These are phyloP conservation scores for Pythium utonaiense DNA, from an alignment of 352 stramenopile species.

Conservation along the genomic window DNA sequence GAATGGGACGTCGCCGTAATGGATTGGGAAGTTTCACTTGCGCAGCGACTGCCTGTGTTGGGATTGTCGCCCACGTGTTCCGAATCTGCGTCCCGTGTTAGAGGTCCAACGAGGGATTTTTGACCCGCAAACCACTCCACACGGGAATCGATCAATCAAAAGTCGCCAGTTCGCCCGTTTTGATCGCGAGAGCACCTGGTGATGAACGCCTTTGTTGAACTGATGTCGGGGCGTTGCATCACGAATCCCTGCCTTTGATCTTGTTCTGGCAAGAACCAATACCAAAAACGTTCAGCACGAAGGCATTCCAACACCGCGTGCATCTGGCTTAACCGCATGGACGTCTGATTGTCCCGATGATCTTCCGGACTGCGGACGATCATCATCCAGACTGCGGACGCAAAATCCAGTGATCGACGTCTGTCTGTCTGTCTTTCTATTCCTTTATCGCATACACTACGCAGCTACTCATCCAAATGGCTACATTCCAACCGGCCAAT, in stretches of 20 bases:
- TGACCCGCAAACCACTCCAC: not conserved
- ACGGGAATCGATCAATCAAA: not conserved
- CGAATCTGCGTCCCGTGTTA: constrained; percentile 14
- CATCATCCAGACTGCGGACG: not conserved
- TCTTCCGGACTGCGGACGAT: not conserved
- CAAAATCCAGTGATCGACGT: constrained; percentile 1
- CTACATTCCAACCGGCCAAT: not conserved
- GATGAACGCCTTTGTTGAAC: constrained; percentile 1
- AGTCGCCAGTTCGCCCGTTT: constrained; percentile 2
- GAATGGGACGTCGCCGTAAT: not conserved
- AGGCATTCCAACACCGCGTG: not conserved
- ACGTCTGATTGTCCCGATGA: not conserved
- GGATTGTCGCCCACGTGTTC: constrained; percentile 14
- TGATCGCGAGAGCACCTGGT: constrained; percentile 1
- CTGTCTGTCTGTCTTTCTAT: not conserved
- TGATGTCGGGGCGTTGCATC: not conserved
- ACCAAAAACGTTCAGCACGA: not conserved
- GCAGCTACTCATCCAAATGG: not conserved
- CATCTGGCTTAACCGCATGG: not conserved
- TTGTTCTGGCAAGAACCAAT: not conserved
- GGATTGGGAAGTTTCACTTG: constrained; percentile 17
- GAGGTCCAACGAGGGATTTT: constrained; percentile 7
- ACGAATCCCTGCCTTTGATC: not conserved
- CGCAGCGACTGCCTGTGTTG: constrained; percentile 5
- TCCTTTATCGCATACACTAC: not conserved